These are phyloP conservation scores for Meira nashicola DNA, from an alignment of 1,284 basidiomycete species.

Conservation along the genomic window DNA sequence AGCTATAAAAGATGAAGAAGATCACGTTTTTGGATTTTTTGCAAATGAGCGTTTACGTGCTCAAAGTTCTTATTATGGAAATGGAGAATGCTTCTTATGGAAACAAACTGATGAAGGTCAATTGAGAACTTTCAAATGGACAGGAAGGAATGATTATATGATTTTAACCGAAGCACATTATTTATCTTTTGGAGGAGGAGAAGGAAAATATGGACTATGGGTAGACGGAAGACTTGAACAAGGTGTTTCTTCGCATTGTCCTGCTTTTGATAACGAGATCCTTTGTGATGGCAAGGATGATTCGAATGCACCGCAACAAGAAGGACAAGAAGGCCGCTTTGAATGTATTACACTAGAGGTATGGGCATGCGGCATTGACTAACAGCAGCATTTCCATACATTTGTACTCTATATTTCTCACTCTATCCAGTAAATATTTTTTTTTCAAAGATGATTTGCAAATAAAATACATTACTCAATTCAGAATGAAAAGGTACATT, in stretches of 20 bases:
- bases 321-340: constrained; percentile 62
- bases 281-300: constrained; percentile 58
- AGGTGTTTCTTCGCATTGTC: constrained; percentile 76
- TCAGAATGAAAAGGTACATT: background rate
- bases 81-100: constrained; percentile 26
- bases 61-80: constrained; percentile 46
- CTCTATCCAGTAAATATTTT: background rate
- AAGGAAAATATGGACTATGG: constrained; percentile 64
- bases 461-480: background rate
- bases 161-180: constrained; percentile 66
- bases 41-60: constrained; percentile 44
- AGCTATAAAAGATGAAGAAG: constrained; percentile 39
- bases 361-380: constrained; percentile 64
- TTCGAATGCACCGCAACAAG: constrained; percentile 30
- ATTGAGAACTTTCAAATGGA: constrained; percentile 71
- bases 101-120: background rate
- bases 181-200: constrained; percentile 43
- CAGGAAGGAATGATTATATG: constrained; percentile 84
- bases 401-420: background rate
- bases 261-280: constrained; percentile 81
- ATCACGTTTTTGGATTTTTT: constrained; percentile 50
- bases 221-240: constrained; percentile 76
- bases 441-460: background rate
- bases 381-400: background rate
- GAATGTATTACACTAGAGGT: constrained; percentile 81